Conservation (phyloP, 768 basidiomycete species). For the Myochromella boudieri region DNA sequence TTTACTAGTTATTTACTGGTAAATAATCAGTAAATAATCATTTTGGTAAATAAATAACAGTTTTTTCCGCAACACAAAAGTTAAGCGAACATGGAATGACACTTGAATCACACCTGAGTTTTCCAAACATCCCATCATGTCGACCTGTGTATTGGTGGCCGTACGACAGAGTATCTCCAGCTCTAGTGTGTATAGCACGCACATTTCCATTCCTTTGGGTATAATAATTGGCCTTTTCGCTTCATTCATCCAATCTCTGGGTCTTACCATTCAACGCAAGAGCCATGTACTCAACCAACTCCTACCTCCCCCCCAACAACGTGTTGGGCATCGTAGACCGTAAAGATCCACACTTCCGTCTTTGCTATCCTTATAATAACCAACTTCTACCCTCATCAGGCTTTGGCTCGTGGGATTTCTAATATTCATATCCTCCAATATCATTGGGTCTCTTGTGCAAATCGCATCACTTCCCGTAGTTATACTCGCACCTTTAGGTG, state of each 20-base stretch:
- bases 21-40: too few relatives aligned
- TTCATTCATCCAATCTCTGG: constrained; percentile 86
- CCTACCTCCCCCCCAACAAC: constrained; percentile 61
- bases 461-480: constrained; percentile 93
- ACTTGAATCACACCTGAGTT: too few relatives aligned
- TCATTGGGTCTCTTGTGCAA: constrained; percentile 87
- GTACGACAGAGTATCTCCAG: constrained; percentile 5
- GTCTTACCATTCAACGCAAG: constrained; percentile 91
- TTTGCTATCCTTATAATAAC: not conserved
- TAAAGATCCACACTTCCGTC: constrained; percentile 35
- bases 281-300: constrained; percentile 84
- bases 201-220: constrained; percentile 49
- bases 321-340: constrained; percentile 78
- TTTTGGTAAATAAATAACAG: too few relatives aligned
- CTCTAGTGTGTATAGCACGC: constrained; percentile 20
- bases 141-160: constrained; percentile 8
- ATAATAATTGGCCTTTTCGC: constrained; percentile 71
- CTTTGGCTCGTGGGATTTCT: constrained; percentile 87
- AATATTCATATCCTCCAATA: constrained; percentile 86
- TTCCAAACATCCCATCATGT: too few relatives aligned
- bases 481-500: constrained; percentile 90
- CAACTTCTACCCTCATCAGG: constrained; percentile 33
- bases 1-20: too few relatives aligned
- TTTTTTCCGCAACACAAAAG: too few relatives aligned
- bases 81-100: too few relatives aligned